These are phyloP conservation scores for Zalaria sp. DNA, from an alignment of 2,329 filamentous ascomycete genomes.

Conservation along the genomic window DNA sequence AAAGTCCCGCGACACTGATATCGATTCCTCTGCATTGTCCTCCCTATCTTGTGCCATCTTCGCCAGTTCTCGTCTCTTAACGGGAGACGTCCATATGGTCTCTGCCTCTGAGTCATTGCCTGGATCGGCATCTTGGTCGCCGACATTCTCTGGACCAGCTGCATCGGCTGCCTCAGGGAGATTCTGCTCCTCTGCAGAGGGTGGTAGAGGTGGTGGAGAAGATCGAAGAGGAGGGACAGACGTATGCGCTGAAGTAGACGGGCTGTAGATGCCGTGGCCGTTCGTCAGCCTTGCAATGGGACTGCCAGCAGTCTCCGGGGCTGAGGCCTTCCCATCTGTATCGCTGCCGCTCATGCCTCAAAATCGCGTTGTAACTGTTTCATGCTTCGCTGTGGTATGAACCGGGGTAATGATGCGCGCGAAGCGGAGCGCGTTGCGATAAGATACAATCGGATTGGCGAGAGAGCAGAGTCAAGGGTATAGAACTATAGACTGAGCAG, in stretches of 20 bases:
- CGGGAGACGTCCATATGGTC: slow-evolving; percentile 31
- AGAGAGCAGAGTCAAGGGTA: no score
- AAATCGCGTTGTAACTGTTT: neutral
- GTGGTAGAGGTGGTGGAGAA: neutral
- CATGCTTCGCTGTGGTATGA: neutral
- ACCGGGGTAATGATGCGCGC: no score
- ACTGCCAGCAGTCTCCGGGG: neutral
- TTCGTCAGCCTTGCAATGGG: neutral
- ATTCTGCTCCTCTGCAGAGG: neutral
- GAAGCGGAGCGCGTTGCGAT: no score
- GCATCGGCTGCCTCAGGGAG: neutral
- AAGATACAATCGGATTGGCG: no score
- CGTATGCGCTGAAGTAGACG: neutral
- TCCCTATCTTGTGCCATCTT: slow-evolving; percentile 17
- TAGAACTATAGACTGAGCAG: no score
- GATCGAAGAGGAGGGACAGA: neutral
- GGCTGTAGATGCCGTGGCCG: neutral
- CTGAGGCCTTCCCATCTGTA: neutral
- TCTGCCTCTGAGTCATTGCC: slow-evolving; percentile 35
- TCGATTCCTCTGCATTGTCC: neutral
- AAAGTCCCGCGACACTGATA: no score
- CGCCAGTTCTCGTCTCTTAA: slow-evolving; percentile 23
- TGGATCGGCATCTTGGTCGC: slow-evolving; percentile 10
- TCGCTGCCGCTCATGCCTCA: slow-evolving; percentile 1
- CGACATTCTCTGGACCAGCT: neutral